Percentiles rank a stretch among this genome's conserved stretches.
Conservation (phyloP, 345 rosid genomes). For the Sisymbrium irio region DNA sequence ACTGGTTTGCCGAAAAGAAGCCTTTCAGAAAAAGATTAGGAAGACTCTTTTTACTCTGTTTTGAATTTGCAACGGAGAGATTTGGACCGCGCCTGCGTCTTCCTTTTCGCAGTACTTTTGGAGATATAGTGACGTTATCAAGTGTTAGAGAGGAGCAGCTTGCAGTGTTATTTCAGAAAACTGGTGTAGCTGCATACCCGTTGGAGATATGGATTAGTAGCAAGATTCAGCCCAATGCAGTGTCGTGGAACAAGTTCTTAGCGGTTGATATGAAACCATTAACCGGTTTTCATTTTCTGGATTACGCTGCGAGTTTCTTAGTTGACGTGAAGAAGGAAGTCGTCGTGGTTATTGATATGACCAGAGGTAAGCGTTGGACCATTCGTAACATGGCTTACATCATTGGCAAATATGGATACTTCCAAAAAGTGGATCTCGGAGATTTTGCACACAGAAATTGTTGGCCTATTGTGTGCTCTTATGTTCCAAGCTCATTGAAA, state of each 20-base stretch:
- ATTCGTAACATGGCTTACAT: background rate
- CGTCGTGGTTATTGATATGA: background rate
- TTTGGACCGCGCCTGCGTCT: background rate
- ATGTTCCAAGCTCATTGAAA: background rate
- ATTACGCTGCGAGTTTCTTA: background rate
- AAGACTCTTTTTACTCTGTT: background rate
- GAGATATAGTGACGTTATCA: background rate
- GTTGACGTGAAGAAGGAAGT: background rate
- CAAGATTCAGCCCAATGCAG: constrained; percentile 7
- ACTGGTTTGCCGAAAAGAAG: background rate
- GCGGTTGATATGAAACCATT: background rate
- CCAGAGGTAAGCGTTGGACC: background rate
- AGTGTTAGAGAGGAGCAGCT: constrained; percentile 10
- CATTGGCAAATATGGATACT: background rate
- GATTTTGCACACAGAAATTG: background rate
- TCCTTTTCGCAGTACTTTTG: background rate
- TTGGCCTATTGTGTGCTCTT: background rate
- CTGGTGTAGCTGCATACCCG: background rate
- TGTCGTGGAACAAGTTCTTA: constrained; percentile 5
- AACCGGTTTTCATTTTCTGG: background rate
- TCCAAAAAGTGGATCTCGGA: background rate
- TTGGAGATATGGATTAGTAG: constrained; percentile 5
- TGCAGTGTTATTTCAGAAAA: background rate
- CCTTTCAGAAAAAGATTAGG: background rate
- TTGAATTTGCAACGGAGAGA: background rate